Evolutionary conservation across 352 stramenopile species (phyloP).

Genomic region (Blastocystis sp.): DNA sequence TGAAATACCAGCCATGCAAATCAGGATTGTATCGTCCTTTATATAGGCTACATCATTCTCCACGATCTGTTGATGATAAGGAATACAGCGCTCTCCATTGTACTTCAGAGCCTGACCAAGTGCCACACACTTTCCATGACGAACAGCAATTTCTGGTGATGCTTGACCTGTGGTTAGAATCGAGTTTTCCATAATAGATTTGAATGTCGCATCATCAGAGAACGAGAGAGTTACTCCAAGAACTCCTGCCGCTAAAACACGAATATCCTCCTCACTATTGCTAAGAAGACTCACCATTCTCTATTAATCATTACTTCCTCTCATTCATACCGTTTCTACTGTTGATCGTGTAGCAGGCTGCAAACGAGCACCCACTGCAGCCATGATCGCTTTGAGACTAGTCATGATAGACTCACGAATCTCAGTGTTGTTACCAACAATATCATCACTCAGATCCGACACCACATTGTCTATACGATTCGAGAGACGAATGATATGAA

Average conservation of each 20-base stretch:
- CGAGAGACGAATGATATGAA: conserved; percentile 86
- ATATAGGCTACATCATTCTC: neutral
- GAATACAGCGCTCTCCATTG: conserved; percentile 29
- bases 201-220: conserved; percentile 19
- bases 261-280: conserved; percentile 31
- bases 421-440: conserved; percentile 1
- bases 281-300: conserved; percentile 42
- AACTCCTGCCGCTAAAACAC: conserved; percentile 23
- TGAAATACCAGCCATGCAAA: conserved; percentile 40
- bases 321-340: neutral
- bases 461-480: conserved; percentile 90
- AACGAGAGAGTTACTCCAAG: conserved; percentile 33
- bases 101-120: conserved; percentile 48
- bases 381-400: neutral
- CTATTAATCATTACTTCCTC: neutral
- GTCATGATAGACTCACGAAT: conserved; percentile 45
- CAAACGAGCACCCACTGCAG: neutral
- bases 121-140: conserved; percentile 10
- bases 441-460: conserved; percentile 79
- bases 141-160: neutral
- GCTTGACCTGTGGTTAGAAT: neutral
- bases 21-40: conserved; percentile 28
- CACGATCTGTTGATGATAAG: conserved; percentile 40
- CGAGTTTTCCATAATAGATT: neutral
- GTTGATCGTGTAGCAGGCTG: conserved; percentile 15